Conservation (phyloP, 495 filamentous ascomycete species). For the Cladorrhinum samala region DNA sequence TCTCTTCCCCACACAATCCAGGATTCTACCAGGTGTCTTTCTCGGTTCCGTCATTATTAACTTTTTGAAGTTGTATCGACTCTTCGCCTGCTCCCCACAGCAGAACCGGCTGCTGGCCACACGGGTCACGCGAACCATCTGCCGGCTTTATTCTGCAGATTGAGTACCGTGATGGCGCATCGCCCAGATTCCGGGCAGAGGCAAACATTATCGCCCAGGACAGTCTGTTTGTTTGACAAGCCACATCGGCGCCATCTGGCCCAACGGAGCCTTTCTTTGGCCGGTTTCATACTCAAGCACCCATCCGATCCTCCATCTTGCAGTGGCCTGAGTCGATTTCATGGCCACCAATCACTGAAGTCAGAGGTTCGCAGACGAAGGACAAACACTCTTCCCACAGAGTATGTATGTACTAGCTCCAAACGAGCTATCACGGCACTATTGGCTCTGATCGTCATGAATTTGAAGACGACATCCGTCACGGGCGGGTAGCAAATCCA, state of each 20-base stretch:
- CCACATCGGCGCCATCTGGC: constrained; percentile 9
- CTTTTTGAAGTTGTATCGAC: constrained; percentile 11
- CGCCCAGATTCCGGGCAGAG: neutral
- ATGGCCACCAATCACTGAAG: neutral
- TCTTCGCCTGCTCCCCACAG: neutral
- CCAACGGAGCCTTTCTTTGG: neutral
- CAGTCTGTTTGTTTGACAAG: too few relatives aligned
- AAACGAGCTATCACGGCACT: neutral
- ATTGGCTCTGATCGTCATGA: neutral
- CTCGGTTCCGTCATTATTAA: constrained; percentile 23
- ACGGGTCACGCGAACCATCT: constrained; percentile 25
- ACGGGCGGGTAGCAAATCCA: constrained; percentile 3
- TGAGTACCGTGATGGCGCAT: constrained; percentile 9
- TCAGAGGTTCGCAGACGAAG: constrained; percentile 3
- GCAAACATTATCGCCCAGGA: neutral
- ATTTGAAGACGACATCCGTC: neutral
- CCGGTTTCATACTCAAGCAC: neutral
- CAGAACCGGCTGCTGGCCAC: constrained; percentile 17
- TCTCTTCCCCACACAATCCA: constrained; percentile 9
- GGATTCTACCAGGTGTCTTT: constrained; percentile 11
- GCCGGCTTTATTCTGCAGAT: constrained; percentile 32
- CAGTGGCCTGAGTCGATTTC: constrained; percentile 7
- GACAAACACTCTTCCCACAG: neutral
- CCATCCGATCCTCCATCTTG: constrained; percentile 10
- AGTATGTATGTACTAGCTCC: neutral